Percentiles rank a stretch among this genome's conserved stretches.
Conservation (phyloP, 257 asterid species). For the Solanum pinnatisectum region DNA sequence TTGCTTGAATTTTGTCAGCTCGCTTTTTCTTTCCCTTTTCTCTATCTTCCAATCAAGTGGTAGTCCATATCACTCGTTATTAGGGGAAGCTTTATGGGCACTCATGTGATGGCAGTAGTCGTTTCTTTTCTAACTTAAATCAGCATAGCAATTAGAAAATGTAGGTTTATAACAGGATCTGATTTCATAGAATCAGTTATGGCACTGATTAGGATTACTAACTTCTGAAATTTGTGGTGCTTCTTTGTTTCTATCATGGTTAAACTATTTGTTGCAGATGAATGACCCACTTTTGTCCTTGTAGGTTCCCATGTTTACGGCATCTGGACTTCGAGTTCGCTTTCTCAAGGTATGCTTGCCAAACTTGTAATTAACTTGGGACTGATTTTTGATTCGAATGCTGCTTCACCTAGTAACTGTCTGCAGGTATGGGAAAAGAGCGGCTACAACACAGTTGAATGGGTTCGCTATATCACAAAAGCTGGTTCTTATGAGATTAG, state of each 20-base stretch:
- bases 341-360: slow-evolving; percentile 68
- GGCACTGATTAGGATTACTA: background rate
- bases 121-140: background rate
- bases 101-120: background rate
- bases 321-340: slow-evolving; percentile 97
- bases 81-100: background rate
- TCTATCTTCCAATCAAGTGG: background rate
- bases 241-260: background rate
- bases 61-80: background rate
- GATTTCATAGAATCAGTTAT: background rate
- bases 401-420: background rate
- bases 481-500: slow-evolving; percentile 97
- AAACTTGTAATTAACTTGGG: background rate
- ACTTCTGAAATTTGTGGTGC: background rate
- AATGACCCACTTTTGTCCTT: background rate
- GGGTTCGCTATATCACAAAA: slow-evolving; percentile 98
- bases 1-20: background rate
- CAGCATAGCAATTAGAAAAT: background rate
- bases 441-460: slow-evolving; percentile 96
- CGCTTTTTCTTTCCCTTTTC: background rate
- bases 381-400: background rate
- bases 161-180: background rate
- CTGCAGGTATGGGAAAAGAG: slow-evolving; percentile 99
- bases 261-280: background rate
- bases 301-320: slow-evolving; percentile 99